These are phyloP conservation scores for Capronia epimyces DNA, from an alignment of 2,329 filamentous ascomycete genomes.

Conservation along the genomic window DNA sequence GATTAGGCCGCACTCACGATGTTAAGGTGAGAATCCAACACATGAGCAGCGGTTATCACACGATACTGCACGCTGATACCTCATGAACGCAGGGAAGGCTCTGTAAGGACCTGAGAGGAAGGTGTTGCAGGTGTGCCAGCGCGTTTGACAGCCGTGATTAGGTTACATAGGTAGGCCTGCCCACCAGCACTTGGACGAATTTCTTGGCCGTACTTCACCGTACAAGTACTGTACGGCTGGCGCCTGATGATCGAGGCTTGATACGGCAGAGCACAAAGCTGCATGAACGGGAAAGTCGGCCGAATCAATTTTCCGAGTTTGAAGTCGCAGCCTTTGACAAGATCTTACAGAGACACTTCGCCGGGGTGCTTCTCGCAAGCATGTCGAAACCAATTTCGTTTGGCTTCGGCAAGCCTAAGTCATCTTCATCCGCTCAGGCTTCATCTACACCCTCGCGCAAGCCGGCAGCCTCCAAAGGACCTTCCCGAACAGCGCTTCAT, in stretches of 20 bases:
- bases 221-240: not conserved
- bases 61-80: not conserved
- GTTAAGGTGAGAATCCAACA: not conserved
- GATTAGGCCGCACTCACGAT: not conserved
- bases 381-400: conserved; percentile 30
- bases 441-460: conserved; percentile 7
- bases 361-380: not conserved
- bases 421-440: not conserved
- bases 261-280: not conserved
- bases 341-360: not conserved
- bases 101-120: not conserved
- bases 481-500: conserved; percentile 11
- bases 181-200: not conserved
- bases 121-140: not conserved
- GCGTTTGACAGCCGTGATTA: not conserved
- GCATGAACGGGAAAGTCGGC: not conserved
- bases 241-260: not conserved
- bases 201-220: not conserved
- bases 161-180: not conserved
- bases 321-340: not conserved
- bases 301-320: not conserved
- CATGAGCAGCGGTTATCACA: too few relatives aligned
- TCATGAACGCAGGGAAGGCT: too few relatives aligned
- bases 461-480: not conserved
- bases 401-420: conserved; percentile 28